These are phyloP conservation scores for Penicillium sp. DNA, from an alignment of 2,329 filamentous ascomycete genomes.

Conservation along the genomic window DNA sequence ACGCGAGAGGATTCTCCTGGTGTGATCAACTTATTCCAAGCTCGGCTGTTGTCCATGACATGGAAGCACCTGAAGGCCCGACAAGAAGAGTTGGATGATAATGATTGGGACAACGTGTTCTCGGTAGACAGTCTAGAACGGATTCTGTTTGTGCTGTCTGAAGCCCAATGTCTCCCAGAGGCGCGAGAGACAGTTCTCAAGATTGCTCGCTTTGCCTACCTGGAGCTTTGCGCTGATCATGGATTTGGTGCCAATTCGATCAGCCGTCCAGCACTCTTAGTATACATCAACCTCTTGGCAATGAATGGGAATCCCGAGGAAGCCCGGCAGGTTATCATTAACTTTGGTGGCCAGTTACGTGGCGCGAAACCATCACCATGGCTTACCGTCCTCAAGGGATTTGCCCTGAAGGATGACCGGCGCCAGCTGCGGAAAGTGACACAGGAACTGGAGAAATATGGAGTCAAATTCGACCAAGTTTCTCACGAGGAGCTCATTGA, in stretches of 20 bases:
- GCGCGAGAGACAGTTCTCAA: slow-evolving; percentile 42
- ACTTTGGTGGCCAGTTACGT: slow-evolving; percentile 41
- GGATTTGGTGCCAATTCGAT: slow-evolving; percentile 45
- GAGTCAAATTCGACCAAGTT: slow-evolving; percentile 48
- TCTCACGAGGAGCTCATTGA: slow-evolving; percentile 57
- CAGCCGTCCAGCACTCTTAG: slow-evolving; percentile 42
- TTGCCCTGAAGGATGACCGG: slow-evolving; percentile 61
- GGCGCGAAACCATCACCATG: slow-evolving; percentile 42
- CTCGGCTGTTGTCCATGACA: slow-evolving; percentile 60
- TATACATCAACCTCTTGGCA: slow-evolving; percentile 56
- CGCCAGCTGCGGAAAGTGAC: slow-evolving; percentile 61
- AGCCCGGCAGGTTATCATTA: slow-evolving; percentile 51
- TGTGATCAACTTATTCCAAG: slow-evolving; percentile 67
- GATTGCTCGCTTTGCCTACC: slow-evolving; percentile 43
- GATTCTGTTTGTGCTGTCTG: slow-evolving; percentile 42
- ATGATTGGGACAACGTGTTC: slow-evolving; percentile 41
- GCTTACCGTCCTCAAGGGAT: slow-evolving; percentile 60
- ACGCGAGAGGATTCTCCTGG: slow-evolving; percentile 53
- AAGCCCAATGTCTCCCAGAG: slow-evolving; percentile 38
- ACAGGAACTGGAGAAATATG: slow-evolving; percentile 55
- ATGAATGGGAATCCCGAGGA: slow-evolving; percentile 59
- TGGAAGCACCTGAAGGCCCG: slow-evolving; percentile 60
- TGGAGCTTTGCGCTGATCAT: slow-evolving; percentile 41
- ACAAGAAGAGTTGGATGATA: slow-evolving; percentile 33
- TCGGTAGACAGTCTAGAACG: slow-evolving; percentile 44